A percentile compares a stretch with the other conserved stretches of the same genome.
These are phyloP conservation scores for Rhizopogon rudus DNA, from an alignment of 768 basidiomycete species.

Conservation along the genomic window DNA sequence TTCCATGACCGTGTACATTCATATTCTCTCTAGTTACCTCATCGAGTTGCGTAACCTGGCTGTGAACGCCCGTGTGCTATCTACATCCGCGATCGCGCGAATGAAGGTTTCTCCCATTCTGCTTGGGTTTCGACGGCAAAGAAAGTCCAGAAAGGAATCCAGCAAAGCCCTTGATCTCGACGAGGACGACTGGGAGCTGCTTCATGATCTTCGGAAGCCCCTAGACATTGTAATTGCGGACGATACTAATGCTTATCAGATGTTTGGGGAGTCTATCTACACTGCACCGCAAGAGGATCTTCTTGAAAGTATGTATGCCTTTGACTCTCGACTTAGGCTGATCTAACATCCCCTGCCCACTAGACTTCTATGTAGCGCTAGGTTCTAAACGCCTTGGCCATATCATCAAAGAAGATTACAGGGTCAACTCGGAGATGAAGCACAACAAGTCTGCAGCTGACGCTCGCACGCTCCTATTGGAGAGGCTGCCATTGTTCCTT, in stretches of 20 bases:
- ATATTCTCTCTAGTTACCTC: slow-evolving; percentile 54
- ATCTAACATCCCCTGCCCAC: not conserved
- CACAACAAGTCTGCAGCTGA: slow-evolving; percentile 45
- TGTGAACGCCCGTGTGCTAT: slow-evolving; percentile 55
- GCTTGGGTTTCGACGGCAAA: slow-evolving; percentile 64
- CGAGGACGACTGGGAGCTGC: slow-evolving; percentile 70
- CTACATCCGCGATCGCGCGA: slow-evolving; percentile 42
- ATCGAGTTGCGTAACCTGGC: slow-evolving; percentile 81
- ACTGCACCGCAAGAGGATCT: slow-evolving; percentile 87
- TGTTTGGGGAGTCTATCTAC: slow-evolving; percentile 74
- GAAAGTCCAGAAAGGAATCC: slow-evolving; percentile 17
- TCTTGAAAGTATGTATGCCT: slow-evolving; percentile 67
- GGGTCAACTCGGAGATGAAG: slow-evolving; percentile 47
- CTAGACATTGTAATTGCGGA: slow-evolving; percentile 79
- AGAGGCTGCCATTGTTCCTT: slow-evolving; percentile 86
- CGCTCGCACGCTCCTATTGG: slow-evolving; percentile 60
- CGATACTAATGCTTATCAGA: slow-evolving; percentile 74
- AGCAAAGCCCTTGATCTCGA: slow-evolving; percentile 34
- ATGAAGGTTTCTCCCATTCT: slow-evolving; percentile 75
- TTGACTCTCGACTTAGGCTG: not conserved
- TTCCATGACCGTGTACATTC: not conserved
- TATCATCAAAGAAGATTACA: slow-evolving; percentile 75
- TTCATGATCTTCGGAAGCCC: slow-evolving; percentile 68
- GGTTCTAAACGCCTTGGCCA: slow-evolving; percentile 72
- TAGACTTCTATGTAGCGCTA: slow-evolving; percentile 71